Evolutionary conservation across 768 basidiomycete genomes (phyloP), one percentile per base, ranked within the genome.

Genomic region (Panaeolus papilionaceus): DNA sequence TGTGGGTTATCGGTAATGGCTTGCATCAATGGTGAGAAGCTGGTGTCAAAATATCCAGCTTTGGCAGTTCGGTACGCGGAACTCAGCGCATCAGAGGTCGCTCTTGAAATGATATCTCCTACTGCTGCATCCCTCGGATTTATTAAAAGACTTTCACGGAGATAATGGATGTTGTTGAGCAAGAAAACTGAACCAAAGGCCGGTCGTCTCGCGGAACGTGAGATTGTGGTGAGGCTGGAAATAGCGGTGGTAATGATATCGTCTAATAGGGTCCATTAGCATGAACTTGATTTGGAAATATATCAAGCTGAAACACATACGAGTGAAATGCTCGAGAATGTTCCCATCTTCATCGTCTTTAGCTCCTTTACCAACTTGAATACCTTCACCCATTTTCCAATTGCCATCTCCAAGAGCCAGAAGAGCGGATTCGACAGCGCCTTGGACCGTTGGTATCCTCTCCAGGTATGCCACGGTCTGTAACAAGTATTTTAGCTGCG

Each of bases 311-410:
- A 51, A 45, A 58, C n/a, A 83, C 91, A 64, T 68, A 93, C 93
- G 88, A 9, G 88, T 80, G 72, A 87, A 95, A 75, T 94, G 92
- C 72, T 94, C 91, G 26, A 94, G 78, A 11, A 95, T 82, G 18
- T 83, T 79, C 44, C 78, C 79, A 71, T 90, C 88, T 65, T 89
- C 89, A 10, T 82, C 82, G 38, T 88, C 89, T 4, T 80, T 81
- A 1, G 51, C 68, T 0, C 70, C 72, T 64, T 68, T 69, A 10
- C 85, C 86, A 6, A 91, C 87, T 71, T 85, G 83, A 23, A 92
- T 83, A 5, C 92, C 93, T 68, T 93, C 92, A 4, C 94, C 94
- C 93, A 95, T 95, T 78, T 88, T 92, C 94, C 94, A 95, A 70
- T 95, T 95, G 10, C 94, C 94, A 68, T 95, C 93, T 0, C 94